These are phyloP conservation scores for Talaromyces stipitatus DNA, from an alignment of 495 filamentous ascomycete genomes.

Conservation along the genomic window DNA sequence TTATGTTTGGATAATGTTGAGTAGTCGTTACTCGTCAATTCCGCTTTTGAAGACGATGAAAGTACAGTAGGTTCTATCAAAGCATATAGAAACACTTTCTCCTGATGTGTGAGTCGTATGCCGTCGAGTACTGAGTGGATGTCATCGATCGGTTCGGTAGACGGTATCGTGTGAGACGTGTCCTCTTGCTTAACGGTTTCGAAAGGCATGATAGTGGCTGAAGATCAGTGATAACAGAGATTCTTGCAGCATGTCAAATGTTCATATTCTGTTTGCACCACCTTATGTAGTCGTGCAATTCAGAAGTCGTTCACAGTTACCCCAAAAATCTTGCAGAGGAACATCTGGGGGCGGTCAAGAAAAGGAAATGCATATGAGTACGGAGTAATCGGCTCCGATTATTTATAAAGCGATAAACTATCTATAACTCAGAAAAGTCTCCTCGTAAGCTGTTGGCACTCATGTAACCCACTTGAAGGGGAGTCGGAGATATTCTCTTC, in stretches of 20 bases:
- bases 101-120: neutral
- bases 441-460: too few species aligned
- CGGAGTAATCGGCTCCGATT: too few species aligned
- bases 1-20: neutral
- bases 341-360: neutral
- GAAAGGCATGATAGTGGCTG: neutral
- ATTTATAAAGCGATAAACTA: neutral
- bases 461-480: neutral
- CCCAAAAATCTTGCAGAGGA: neutral
- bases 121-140: neutral
- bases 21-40: neutral
- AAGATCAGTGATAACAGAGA: neutral
- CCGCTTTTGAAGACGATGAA: neutral
- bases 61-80: neutral
- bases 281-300: neutral
- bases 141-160: neutral
- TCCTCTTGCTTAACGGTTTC: neutral
- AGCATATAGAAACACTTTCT: neutral
- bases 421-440: neutral
- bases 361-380: neutral
- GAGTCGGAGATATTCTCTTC: neutral
- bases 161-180: neutral
- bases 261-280: neutral
- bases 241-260: neutral
- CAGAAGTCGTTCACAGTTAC: neutral